These are phyloP conservation scores for Mrakia blollopis DNA, from an alignment of 768 basidiomycete species.

Conservation along the genomic window DNA sequence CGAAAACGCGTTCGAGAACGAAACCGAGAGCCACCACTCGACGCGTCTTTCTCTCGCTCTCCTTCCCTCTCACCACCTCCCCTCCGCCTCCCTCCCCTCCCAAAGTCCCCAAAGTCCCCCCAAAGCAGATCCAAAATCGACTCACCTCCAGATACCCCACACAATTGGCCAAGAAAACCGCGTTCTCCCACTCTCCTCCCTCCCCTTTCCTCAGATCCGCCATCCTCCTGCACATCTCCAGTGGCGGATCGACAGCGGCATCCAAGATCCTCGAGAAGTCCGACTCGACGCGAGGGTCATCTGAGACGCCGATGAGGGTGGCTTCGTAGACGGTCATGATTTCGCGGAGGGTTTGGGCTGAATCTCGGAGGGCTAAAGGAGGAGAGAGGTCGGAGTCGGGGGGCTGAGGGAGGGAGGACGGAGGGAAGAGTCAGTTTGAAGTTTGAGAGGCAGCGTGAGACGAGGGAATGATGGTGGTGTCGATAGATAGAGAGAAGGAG, in stretches of 20 bases:
- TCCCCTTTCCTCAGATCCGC: slow-evolving; percentile 50
- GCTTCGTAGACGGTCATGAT: slow-evolving; percentile 84
- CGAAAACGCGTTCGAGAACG: no score
- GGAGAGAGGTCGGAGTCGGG: slow-evolving; percentile 65
- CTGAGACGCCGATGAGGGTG: slow-evolving; percentile 67
- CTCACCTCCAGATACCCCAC: slow-evolving; percentile 72
- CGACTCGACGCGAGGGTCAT: slow-evolving; percentile 41
- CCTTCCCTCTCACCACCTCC: background rate
- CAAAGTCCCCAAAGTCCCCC: background rate
- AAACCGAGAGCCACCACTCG: no score
- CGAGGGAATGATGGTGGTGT: background rate
- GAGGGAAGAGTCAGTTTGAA: no score
- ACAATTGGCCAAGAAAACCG: slow-evolving; percentile 81
- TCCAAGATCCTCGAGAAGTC: slow-evolving; percentile 72
- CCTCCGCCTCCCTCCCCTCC: no score
- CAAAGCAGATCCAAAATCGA: background rate
- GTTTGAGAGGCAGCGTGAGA: no score
- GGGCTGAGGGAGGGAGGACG: slow-evolving; percentile 36
- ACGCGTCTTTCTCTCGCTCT: no score
- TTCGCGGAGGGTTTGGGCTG: slow-evolving; percentile 76
- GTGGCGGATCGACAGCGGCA: slow-evolving; percentile 74
- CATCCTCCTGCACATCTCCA: slow-evolving; percentile 66
- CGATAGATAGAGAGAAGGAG: background rate
- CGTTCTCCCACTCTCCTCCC: slow-evolving; percentile 73
- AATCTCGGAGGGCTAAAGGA: slow-evolving; percentile 72